Evolutionary conservation across 2,329 filamentous ascomycete species (phyloP), one percentile per base, ranked within the genome.

Genomic region (Knufia fluminis): DNA sequence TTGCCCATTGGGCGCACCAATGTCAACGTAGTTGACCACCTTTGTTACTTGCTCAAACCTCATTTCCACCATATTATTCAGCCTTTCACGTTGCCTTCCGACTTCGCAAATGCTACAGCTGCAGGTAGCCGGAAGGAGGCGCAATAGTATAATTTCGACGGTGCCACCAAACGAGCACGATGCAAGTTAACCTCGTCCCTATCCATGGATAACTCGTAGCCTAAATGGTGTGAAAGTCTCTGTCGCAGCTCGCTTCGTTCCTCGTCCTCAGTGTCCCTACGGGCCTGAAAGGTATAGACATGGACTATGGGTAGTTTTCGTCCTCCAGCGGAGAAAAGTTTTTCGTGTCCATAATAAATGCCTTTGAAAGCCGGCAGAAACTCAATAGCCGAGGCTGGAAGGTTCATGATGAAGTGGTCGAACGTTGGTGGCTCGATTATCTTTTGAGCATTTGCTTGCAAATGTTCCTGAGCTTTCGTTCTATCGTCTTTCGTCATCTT

Each of bases 391-490:
- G 82, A 85, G 1, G 90, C 92, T 0, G 92, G 92, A 14, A 98
- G 82, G 68, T 98, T 98, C 87, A 98, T 96, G 57, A 97, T 85
- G 65, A 90, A 98, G 71, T 97, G 92, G n/a, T 82, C 77, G 64
- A 97, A 86, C 32, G 83, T 82, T 2, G 76, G 75, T 2, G 91
- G 91, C 40, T 89, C 73, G 9, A 59, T 48, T 16, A 73, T 62
- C 68, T 51, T 67, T 64, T 28, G 48, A 4, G 46, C 43, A 4
- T 35, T 46, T 12, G 48, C 50, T 36, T 54, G 31, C 4, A 49
- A 51, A n/a, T 46, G 14, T 19, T 4, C 33, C 52, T 53, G 52
- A 52, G 58, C 62, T 58, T 51, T 56, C 28, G 31, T 44, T 39
- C 46, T 69, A 47, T 67, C 69, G 19, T 48, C 59, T 46, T 44